Percentiles rank a stretch among this genome's conserved stretches.
Evolutionary conservation across 106 monocot genomes (phyloP).

Genomic region (Hemerocallis citrina): DNA sequence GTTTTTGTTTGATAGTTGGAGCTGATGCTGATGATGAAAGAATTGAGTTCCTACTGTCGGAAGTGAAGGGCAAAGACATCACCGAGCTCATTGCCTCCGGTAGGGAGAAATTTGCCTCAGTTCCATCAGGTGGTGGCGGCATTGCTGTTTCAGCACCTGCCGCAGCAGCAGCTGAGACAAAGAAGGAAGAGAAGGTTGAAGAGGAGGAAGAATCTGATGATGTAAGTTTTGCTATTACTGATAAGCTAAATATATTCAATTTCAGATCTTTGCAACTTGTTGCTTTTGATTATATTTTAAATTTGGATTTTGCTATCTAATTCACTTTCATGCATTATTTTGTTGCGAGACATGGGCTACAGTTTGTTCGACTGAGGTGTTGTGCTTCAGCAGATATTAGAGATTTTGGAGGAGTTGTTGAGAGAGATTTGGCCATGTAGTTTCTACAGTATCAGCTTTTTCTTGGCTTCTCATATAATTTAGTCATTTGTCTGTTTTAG

Average conservation of each 20-base stretch:
- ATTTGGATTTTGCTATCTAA: background rate
- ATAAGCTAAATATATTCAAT: no score
- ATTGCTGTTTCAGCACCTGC: background rate
- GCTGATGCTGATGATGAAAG: constrained; percentile 19
- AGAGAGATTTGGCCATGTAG: no score
- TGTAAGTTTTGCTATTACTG: background rate
- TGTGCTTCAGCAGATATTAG: no score
- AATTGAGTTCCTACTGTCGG: constrained; percentile 8
- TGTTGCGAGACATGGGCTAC: constrained; percentile 9
- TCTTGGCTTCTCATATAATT: no score
- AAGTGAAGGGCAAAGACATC: constrained; percentile 21
- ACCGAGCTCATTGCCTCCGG: constrained; percentile 21
- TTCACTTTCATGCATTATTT: background rate
- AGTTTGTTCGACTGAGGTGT: constrained; percentile 8
- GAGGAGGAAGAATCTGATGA: constrained; percentile 26
- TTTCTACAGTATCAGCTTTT: no score
- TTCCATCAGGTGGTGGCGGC: constrained; percentile 16
- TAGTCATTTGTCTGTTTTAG: no score
- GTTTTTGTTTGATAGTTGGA: constrained; percentile 8
- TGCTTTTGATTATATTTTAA: no score
- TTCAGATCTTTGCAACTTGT: no score
- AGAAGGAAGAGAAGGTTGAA: constrained; percentile 28
- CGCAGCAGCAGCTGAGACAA: constrained; percentile 9
- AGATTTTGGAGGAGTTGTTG: no score
- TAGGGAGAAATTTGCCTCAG: constrained; percentile 27